Percentiles rank a stretch among this genome's conserved stretches.
These are phyloP conservation scores for Coemansia sp. DNA, from an alignment of 192 early-diverging fungal species.

Conservation along the genomic window DNA sequence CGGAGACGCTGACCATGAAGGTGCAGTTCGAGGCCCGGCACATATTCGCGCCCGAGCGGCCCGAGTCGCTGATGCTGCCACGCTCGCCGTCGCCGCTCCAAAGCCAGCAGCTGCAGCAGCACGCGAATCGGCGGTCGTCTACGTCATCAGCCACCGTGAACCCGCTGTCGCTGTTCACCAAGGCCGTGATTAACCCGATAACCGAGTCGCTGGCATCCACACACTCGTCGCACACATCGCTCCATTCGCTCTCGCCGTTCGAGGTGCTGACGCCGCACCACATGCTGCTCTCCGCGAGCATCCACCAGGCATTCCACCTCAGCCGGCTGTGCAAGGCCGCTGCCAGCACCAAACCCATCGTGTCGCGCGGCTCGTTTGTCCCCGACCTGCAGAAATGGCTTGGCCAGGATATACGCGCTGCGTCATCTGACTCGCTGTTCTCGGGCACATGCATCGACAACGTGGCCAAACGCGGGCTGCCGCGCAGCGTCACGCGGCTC, in stretches of 20 bases:
- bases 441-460: conserved; percentile 29
- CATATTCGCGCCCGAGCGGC: conserved; percentile 12
- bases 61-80: not conserved
- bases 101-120: not conserved
- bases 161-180: not conserved
- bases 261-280: conserved; percentile 15
- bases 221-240: conserved; percentile 13
- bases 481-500: conserved; percentile 11
- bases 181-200: not conserved
- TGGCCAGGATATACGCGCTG: not conserved
- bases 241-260: conserved; percentile 21
- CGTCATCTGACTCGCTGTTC: not conserved
- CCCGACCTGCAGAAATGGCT: conserved; percentile 19
- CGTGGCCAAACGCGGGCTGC: conserved; percentile 18
- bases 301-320: conserved; percentile 33
- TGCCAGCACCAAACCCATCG: not conserved
- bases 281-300: conserved; percentile 5
- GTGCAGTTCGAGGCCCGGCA: conserved; percentile 31
- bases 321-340: conserved; percentile 1
- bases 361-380: conserved; percentile 2
- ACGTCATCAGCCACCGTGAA: conserved; percentile 3
- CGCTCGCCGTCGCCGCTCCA: not conserved
- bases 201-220: not conserved
- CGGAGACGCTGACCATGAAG: conserved; percentile 30
- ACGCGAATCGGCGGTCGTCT: not conserved